These are phyloP conservation scores for Podospora tetraspora DNA, from an alignment of 495 filamentous ascomycete species.

Conservation along the genomic window DNA sequence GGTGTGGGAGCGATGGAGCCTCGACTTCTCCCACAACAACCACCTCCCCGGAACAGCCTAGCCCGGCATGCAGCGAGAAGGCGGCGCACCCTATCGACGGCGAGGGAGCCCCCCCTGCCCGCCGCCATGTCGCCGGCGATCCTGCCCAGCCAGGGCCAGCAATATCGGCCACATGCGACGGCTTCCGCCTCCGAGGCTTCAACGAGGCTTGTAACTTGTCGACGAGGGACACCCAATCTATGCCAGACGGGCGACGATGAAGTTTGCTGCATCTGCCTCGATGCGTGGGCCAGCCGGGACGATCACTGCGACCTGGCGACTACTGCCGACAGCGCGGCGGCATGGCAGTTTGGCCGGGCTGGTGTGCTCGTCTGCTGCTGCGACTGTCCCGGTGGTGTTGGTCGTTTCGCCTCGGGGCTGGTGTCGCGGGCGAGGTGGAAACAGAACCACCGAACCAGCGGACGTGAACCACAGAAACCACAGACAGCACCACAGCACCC, in stretches of 20 bases:
- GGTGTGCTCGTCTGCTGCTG: not conserved
- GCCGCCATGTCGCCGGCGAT: not conserved
- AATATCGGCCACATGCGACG: constrained; percentile 4
- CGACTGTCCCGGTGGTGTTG: not conserved
- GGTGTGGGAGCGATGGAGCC: not conserved
- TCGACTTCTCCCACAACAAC: constrained; percentile 19
- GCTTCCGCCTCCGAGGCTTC: not conserved
- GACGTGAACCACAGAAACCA: not conserved
- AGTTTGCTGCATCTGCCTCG: not conserved
- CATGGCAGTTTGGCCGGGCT: not conserved
- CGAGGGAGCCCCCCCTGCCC: not conserved
- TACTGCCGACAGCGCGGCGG: constrained; percentile 6
- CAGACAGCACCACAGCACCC: not conserved
- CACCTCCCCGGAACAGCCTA: constrained; percentile 39
- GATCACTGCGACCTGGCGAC: constrained; percentile 6
- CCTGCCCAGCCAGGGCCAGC: constrained; percentile 1
- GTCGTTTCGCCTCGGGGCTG: not conserved
- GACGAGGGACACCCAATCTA: constrained; percentile 5
- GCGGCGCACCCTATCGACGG: constrained; percentile 4
- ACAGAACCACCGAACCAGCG: not conserved
- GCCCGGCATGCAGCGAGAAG: constrained; percentile 24
- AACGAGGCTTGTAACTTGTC: not conserved
- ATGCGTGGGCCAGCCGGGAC: constrained; percentile 2
- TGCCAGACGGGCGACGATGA: constrained; percentile 5
- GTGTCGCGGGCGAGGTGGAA: not conserved